Evolutionary conservation across 306 rosid genomes (phyloP), one percentile per base, ranked within the genome.

Genomic region (Bauhinia variegata): DNA sequence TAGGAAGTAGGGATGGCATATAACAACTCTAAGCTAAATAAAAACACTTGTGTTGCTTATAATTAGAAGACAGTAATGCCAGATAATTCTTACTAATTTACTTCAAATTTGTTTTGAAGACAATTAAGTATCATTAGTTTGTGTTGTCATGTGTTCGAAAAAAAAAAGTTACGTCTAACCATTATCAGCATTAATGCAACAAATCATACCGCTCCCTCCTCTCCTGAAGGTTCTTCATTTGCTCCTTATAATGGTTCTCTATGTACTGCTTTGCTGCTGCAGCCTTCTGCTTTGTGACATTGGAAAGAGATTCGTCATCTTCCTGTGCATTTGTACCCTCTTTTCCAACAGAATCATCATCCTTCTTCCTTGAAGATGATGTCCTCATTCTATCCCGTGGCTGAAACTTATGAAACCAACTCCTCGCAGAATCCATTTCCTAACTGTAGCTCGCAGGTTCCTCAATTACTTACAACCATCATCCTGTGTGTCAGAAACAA

Each of bases 161-260:
- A 8, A n/a, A 62, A 71, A 52, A 34, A 15, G 18, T 17, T 39
- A 13, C 34, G 71, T 4, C 32, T 10, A 23, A 10, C 18, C 9
- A 67, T 53, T 55, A 54, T 39, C 66, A 58, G 46, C 55, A 33
- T 5, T 0, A 9, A 48, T 54, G 19, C 17, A 43, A 63, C 4
- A 50, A 63, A 28, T 9, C 86, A 64, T 81, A 93, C 99, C 99
- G 82, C 63, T 93, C 99, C 73, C 69, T 93, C 82, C 99, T 88
- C 70, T 95, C 99, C 76, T 88, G 97, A 59, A 95, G 87, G 66
- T 67, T 90, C 86, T 88, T 95, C 97, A 82, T 90, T 74, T 95
- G 97, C 84, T 90, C 99, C 85, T 95, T 95, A 80, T 95, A 95
- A 76, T 90, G 96, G 30, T 90, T 95, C 81, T 95, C 99, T 34